A percentile compares a stretch with the other conserved stretches of the same genome.
Conservation (phyloP, 768 basidiomycete genomes). For the Lentinula lateritia region DNA sequence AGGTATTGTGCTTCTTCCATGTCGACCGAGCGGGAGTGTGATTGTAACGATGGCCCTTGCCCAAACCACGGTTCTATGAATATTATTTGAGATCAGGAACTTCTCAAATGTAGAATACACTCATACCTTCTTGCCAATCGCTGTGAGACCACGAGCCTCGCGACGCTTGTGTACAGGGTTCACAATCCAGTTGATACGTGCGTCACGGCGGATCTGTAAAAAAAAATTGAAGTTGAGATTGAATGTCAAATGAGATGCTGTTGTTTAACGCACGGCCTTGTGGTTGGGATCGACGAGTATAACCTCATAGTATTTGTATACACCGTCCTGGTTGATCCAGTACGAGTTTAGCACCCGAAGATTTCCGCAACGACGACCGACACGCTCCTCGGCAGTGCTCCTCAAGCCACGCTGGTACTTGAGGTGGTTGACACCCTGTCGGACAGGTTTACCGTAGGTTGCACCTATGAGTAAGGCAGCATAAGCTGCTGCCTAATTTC, state of each 20-base stretch:
- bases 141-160: conserved; percentile 96
- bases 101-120: conserved; percentile 4
- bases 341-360: conserved; percentile 96
- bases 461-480: conserved; percentile 52
- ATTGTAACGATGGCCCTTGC: conserved; percentile 94
- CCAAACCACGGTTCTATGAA: conserved; percentile 86
- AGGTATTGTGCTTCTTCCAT: conserved; percentile 99
- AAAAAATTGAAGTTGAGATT: neutral
- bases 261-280: conserved; percentile 67
- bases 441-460: conserved; percentile 98
- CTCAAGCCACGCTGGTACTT: conserved; percentile 94
- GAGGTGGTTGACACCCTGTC: conserved; percentile 99
- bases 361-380: conserved; percentile 94
- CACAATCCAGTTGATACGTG: conserved; percentile 98
- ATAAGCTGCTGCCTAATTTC: neutral
- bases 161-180: conserved; percentile 99
- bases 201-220: conserved; percentile 81
- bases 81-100: neutral
- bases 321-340: conserved; percentile 99
- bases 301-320: conserved; percentile 99
- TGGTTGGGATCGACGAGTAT: conserved; percentile 95
- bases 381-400: conserved; percentile 96
- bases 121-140: conserved; percentile 88
- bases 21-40: conserved; percentile 85
- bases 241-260: too few relatives aligned